Base-by-base conservation (phyloP, 495 filamentous ascomycete species). In the Geopyxis carbonaria region DNA sequence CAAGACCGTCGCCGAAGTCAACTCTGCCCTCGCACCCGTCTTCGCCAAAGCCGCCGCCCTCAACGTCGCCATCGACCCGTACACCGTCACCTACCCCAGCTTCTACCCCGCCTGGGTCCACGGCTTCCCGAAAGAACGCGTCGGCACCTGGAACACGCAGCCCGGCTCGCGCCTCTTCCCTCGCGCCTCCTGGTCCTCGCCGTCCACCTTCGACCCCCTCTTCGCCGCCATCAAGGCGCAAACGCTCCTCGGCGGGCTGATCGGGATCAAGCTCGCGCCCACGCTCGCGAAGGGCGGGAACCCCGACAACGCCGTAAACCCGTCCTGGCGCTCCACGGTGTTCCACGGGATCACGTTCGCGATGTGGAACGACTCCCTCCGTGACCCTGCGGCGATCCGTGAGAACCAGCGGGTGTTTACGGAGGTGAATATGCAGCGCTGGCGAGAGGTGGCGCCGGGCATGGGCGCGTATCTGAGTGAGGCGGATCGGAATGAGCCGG, bases 401-500 rank as follows among this genome's bases (percentile, higher is more conserved):
- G 5, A 15, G 9, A 5, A 18, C 25, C 31, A 42, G 36, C 10
- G 24, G 11, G 34, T 35, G 19, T 49, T 51, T 21, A 45, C 38
- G 2, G 59, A 64, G 31, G 63, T 62, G 24, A 70, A 70, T 55
- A 62, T 66, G 22, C 23, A 47, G 35, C 58, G 58, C 8, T 47
- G 53, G 45, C 47, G 45, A 5, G 46, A 31, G 57, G 58, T 62
- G 42, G 58, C 59, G 1, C 61, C 61, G 0, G 61, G 58, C 0
- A 57, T 58, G 0, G 67, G 65, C 0, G 63, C 56, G 0, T 71
- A 71, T 24, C 20, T 61, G 0, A 67, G 62, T 31, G 67, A 74
- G 55, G 62, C 54, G 19, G 69, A 78, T 51, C 55, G 69, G n/a
- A 58, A 67, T 34, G 73, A 79, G 54, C 73, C 75, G 0, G 51